A percentile compares a stretch with the other conserved stretches of the same genome.
These are phyloP conservation scores for Rhodotorula sp. DNA, from an alignment of 1,284 basidiomycete genomes.

Conservation along the genomic window DNA sequence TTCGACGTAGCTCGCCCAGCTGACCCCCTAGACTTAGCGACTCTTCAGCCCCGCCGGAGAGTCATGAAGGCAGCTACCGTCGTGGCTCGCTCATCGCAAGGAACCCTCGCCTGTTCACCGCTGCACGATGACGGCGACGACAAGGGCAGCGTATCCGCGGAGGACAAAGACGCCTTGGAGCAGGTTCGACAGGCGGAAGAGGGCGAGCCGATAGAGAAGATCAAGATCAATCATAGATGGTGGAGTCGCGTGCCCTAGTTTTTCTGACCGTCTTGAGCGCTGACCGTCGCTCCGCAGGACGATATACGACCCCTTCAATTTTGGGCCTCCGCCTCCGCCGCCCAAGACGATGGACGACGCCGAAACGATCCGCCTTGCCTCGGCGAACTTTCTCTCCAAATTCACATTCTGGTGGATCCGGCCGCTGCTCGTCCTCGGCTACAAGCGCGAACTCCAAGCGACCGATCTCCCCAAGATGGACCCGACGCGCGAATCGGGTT, in stretches of 20 bases:
- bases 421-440: constrained; percentile 56
- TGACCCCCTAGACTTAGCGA: background rate
- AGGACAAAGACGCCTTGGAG: background rate
- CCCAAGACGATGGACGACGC: constrained; percentile 62
- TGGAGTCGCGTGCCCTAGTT: background rate
- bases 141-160: background rate
- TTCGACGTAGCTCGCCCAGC: no score
- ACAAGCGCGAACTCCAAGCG: constrained; percentile 55
- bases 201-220: background rate
- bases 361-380: constrained; percentile 60
- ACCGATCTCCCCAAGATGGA: constrained; percentile 55
- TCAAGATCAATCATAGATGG: constrained; percentile 16
- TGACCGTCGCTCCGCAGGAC: constrained; percentile 7
- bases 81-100: background rate
- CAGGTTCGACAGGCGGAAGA: background rate
- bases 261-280: no score
- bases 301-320: constrained; percentile 29
- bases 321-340: constrained; percentile 58
- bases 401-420: constrained; percentile 56
- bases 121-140: background rate
- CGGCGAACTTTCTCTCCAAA: constrained; percentile 60
- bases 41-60: no score
- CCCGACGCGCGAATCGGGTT: constrained; percentile 56
- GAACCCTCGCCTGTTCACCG: background rate
- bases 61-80: background rate